Evolutionary conservation across 306 rosid genomes (phyloP).

Genomic region (Glycyrrhiza uralensis): DNA sequence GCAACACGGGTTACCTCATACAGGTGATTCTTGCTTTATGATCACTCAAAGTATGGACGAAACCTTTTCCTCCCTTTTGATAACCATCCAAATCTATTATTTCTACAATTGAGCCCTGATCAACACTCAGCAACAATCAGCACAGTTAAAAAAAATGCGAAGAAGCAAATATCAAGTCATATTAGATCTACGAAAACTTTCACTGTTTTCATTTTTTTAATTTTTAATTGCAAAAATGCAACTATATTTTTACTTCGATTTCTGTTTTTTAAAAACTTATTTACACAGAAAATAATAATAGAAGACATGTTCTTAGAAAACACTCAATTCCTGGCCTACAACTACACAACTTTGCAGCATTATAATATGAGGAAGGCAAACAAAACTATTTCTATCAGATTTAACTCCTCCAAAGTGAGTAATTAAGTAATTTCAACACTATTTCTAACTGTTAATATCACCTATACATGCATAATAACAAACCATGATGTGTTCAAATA

Average conservation of each 20-base stretch:
- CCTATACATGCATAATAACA: too few species aligned
- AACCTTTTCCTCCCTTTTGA: neutral
- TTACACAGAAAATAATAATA: too few species aligned
- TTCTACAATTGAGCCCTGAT: constrained; percentile 55
- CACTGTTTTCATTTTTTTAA: neutral
- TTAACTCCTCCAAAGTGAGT: too few species aligned
- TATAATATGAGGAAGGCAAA: too few species aligned
- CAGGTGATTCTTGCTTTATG: constrained; percentile 76
- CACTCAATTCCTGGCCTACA: neutral
- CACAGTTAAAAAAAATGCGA: neutral
- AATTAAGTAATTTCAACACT: too few species aligned
- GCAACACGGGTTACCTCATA: constrained; percentile 57
- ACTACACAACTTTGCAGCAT: neutral
- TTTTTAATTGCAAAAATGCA: too few species aligned
- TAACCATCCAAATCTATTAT: constrained; percentile 27
- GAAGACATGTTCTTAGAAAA: neutral
- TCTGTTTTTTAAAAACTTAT: too few species aligned
- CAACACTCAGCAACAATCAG: constrained; percentile 20
- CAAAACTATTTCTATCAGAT: too few species aligned
- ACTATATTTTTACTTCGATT: neutral
- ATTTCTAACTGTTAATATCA: too few species aligned
- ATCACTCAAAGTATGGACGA: constrained; percentile 22
- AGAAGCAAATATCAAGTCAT: neutral
- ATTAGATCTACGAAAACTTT: neutral
- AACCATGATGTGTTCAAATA: too few species aligned